A percentile compares a stretch with the other conserved stretches of the same genome.
phyloP scores from a whole-genome alignment of 805 yeast species.

The Hanseniaspora mollemarum region DNA sequence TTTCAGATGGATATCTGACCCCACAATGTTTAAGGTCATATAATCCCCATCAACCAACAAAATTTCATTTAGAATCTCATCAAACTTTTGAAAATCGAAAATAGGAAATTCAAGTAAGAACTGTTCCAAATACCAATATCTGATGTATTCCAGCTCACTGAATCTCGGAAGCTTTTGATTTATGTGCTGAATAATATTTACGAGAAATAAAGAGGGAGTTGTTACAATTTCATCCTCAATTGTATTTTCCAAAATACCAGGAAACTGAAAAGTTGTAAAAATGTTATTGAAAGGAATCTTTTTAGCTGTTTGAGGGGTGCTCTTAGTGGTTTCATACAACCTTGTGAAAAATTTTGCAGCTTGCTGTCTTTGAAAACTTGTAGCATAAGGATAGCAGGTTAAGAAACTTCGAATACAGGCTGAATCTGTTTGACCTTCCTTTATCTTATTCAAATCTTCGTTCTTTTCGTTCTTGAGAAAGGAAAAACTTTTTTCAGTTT shows the following conservation, averaged over 20 bases:
- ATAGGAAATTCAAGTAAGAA: conserved; percentile 26
- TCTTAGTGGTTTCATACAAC: not conserved
- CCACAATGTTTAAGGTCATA: conserved; percentile 23
- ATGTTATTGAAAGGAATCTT: not conserved
- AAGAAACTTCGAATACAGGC: not conserved
- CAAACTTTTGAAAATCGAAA: conserved; percentile 25
- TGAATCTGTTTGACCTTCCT: not conserved
- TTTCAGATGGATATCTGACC: conserved; percentile 24
- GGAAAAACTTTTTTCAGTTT: not conserved
- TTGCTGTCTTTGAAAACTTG: conserved; percentile 2
- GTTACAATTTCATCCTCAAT: conserved; percentile 25
- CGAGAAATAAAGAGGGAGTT: conserved; percentile 23
- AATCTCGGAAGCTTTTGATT: conserved; percentile 14
- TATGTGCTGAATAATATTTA: conserved; percentile 21
- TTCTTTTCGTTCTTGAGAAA: not conserved
- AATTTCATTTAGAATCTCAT: conserved; percentile 23
- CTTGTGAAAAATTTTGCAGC: not conserved
- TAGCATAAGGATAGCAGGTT: not conserved
- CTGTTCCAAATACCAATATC: conserved; percentile 24
- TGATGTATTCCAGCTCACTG: conserved; percentile 17
- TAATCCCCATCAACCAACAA: conserved; percentile 20
- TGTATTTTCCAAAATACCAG: conserved; percentile 8
- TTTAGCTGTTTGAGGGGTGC: not conserved
- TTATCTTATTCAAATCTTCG: not conserved
- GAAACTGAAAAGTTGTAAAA: conserved; percentile 1